Evolutionary conservation across 331 rosid genomes (phyloP), one percentile per base, ranked within the genome.

Genomic region (Acacia pycnantha): DNA sequence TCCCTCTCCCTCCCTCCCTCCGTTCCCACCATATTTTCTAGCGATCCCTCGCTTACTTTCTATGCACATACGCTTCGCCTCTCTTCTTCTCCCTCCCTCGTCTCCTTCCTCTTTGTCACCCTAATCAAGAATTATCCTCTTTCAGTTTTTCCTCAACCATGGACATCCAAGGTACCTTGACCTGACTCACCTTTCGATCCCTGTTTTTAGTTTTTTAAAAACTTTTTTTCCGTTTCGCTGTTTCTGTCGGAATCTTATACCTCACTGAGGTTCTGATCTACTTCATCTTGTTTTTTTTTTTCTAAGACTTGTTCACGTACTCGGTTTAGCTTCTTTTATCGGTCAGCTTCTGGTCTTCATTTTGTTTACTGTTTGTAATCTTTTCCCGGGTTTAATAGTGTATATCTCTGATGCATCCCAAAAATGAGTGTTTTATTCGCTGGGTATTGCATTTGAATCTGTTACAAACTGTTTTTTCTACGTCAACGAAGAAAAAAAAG

Each of bases 1-100:
- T 43, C 31, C 15, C 59, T 27, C 4, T 3, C 68, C 1, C 21
- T 13, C 33, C 73, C 3, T 21, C 47, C 21, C 24, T 48, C 41
- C 72, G n/a, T 70, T 8, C 29, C 21, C 15, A 35, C 41, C 81
- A 24, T 59, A 61, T 61, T 66, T 77, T 11, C 72, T 41, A 19
- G 64, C 78, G 81, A 84, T 84, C 86, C 73, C 74, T 86, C 76
- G 5, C 72, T 80, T 77, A 41, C 56, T 54, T n/a, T 50, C 33
- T 56, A 74, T 78, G 85, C 81, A 48, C 27, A 77, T 56, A 9
- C 64, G 64, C 64, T 9, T 56, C 29, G 27, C 27, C 27, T 56
- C 27, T 58, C 65, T 24, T 11, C 54, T 6, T 22, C 65, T 65
- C 37, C 69, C 44, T 19, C 15, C 21, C 27, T 22, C 48, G 3